Evolutionary conservation across 1,139 yeast genomes (phyloP).

Genomic region (Candida tunisiensis): DNA sequence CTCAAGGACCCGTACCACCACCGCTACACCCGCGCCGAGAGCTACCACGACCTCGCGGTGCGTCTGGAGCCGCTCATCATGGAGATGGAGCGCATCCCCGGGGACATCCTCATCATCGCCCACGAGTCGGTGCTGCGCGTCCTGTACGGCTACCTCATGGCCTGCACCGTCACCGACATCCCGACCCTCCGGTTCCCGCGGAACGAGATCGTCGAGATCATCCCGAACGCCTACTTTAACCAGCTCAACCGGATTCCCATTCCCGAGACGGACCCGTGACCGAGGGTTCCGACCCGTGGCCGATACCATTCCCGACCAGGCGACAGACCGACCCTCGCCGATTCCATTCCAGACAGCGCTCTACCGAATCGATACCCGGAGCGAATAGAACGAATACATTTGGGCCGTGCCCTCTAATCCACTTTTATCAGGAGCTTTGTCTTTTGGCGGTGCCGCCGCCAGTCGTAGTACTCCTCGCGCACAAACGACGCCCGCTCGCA

Average conservation of each 20-base stretch:
- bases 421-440: neutral
- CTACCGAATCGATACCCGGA: too few relatives aligned
- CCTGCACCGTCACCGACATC: constrained; percentile 73
- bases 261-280: too few relatives aligned
- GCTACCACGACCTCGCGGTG: constrained; percentile 89
- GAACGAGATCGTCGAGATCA: constrained; percentile 71
- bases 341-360: too few relatives aligned
- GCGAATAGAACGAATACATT: too few relatives aligned
- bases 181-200: constrained; percentile 65
- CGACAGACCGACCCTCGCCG: too few relatives aligned
- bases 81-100: constrained; percentile 84
- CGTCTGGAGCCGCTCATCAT: constrained; percentile 83
- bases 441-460: constrained; percentile 6
- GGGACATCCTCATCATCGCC: constrained; percentile 79
- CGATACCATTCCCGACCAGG: too few relatives aligned
- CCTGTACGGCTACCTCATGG: constrained; percentile 87
- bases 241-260: constrained; percentile 39
- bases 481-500: constrained; percentile 17
- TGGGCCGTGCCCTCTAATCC: neutral
- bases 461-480: constrained; percentile 16
- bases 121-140: constrained; percentile 85
- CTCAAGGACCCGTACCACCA: constrained; percentile 77
- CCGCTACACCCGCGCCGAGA: constrained; percentile 82
- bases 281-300: too few relatives aligned
- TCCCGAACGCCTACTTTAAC: constrained; percentile 78